Percentiles rank a stretch among this genome's conserved stretches.
Evolutionary conservation across 2,329 filamentous ascomycete genomes (phyloP).

Genomic region (Gaeumannomyces tritici): DNA sequence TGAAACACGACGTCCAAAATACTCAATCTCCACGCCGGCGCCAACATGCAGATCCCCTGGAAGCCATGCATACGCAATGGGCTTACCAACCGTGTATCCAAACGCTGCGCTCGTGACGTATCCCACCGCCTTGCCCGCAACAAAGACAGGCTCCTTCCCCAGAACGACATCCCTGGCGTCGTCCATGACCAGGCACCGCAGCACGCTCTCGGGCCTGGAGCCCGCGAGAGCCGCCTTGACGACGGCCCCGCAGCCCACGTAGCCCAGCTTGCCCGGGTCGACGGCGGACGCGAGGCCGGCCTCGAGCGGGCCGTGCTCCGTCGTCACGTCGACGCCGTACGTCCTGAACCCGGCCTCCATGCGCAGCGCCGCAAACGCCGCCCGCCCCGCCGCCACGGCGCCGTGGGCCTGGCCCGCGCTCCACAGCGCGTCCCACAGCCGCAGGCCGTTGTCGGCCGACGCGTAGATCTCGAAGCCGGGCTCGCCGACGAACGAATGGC

Average conservation of each 20-base stretch:
- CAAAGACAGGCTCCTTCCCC: slow-evolving; percentile 52
- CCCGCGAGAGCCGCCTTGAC: slow-evolving; percentile 32
- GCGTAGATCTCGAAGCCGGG: slow-evolving; percentile 54
- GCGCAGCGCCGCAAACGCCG: slow-evolving; percentile 46
- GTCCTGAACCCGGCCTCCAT: slow-evolving; percentile 50
- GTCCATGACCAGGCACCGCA: slow-evolving; percentile 43
- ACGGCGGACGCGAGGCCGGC: slow-evolving; percentile 44
- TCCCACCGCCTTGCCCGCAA: slow-evolving; percentile 33
- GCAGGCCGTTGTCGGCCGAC: slow-evolving; percentile 46
- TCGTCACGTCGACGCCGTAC: slow-evolving; percentile 48
- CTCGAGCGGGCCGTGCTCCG: slow-evolving; percentile 51
- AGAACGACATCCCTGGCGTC: slow-evolving; percentile 47
- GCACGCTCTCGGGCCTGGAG: slow-evolving; percentile 15
- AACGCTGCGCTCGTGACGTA: slow-evolving; percentile 54
- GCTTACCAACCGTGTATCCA: slow-evolving; percentile 48
- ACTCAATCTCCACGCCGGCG: slow-evolving; percentile 46
- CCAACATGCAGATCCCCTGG: slow-evolving; percentile 36
- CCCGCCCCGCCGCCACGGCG: slow-evolving; percentile 47
- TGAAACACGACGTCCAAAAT: slow-evolving; percentile 43
- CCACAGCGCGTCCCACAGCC: slow-evolving; percentile 50
- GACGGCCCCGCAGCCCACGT: slow-evolving; percentile 28
- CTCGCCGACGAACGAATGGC: slow-evolving; percentile 52
- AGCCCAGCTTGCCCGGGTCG: slow-evolving; percentile 33
- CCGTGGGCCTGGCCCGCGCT: slow-evolving; percentile 43
- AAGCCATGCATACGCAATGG: slow-evolving; percentile 50